Evolutionary conservation across 352 stramenopile genomes (phyloP).

Genomic region (Albugo candida): DNA sequence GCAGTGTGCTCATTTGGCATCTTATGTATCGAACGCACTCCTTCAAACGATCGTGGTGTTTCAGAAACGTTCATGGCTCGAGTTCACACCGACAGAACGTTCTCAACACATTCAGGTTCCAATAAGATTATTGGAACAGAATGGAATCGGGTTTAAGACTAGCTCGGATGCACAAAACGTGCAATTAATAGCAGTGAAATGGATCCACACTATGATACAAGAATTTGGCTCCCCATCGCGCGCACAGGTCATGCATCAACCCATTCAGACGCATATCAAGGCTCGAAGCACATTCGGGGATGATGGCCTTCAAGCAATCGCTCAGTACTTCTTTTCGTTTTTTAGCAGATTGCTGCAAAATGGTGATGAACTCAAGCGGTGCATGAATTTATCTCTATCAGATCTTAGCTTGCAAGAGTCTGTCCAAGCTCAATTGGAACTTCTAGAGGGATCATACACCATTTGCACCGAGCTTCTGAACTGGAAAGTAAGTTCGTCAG

Average conservation of each 20-base stretch:
- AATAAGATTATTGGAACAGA: slow-evolving; percentile 10
- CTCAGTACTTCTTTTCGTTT: slow-evolving; percentile 32
- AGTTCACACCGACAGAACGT: slow-evolving; percentile 29
- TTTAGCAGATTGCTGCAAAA: background rate
- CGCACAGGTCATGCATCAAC: slow-evolving; percentile 61
- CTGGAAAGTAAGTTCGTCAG: slow-evolving; percentile 13
- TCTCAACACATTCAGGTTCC: slow-evolving; percentile 21
- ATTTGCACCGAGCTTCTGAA: slow-evolving; percentile 64
- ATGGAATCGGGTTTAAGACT: background rate
- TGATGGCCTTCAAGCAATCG: slow-evolving; percentile 46
- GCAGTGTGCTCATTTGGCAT: slow-evolving; percentile 22
- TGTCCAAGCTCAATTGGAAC: slow-evolving; percentile 28
- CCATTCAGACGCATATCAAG: slow-evolving; percentile 68
- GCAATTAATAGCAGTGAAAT: slow-evolving; percentile 51
- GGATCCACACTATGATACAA: slow-evolving; percentile 66
- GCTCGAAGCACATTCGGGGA: slow-evolving; percentile 34
- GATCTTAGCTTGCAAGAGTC: slow-evolving; percentile 14
- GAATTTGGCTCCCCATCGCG: slow-evolving; percentile 67
- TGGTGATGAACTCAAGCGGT: background rate
- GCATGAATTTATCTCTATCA: slow-evolving; percentile 2
- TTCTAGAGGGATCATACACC: slow-evolving; percentile 54
- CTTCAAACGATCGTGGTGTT: slow-evolving; percentile 57
- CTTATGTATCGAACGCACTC: slow-evolving; percentile 35
- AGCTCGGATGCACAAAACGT: slow-evolving; percentile 12
- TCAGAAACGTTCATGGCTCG: slow-evolving; percentile 69